Conservation (phyloP, 1,139 yeast species). For the Saccharomyces hybrid region DNA sequence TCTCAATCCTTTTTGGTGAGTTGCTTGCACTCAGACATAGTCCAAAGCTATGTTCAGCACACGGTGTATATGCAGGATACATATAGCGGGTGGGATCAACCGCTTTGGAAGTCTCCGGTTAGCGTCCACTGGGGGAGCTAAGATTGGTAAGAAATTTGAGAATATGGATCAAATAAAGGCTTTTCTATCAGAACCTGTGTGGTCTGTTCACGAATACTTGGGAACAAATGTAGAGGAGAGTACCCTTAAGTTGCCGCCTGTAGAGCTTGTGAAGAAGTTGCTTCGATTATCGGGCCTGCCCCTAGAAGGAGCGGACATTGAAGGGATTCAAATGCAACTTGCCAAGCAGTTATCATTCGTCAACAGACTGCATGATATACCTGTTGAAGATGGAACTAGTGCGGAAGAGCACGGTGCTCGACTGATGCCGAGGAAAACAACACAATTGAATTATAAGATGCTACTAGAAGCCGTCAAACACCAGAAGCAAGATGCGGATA, state of each 20-base stretch:
- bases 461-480: constrained; percentile 18
- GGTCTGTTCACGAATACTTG: constrained; percentile 24
- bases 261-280: constrained; percentile 24
- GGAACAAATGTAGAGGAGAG: not conserved
- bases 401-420: constrained; percentile 19
- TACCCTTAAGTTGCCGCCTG: constrained; percentile 8
- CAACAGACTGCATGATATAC: constrained; percentile 35
- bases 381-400: constrained; percentile 14
- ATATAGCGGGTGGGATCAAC: not conserved
- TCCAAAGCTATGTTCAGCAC: not conserved
- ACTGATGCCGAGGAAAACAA: constrained; percentile 15
- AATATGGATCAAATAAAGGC: constrained; percentile 16
- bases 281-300: constrained; percentile 43
- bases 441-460: constrained; percentile 26
- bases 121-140: not conserved
- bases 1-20: too few species aligned
- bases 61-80: not conserved
- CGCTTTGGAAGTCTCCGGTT: not conserved
- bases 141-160: constrained; percentile 16
- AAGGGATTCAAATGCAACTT: constrained; percentile 33
- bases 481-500: constrained; percentile 16
- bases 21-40: not conserved
- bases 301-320: constrained; percentile 22
- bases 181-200: constrained; percentile 17
- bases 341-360: constrained; percentile 43